phyloP scores from a whole-genome alignment of 768 basidiomycete species.

The Rhizopogon rudus region DNA sequence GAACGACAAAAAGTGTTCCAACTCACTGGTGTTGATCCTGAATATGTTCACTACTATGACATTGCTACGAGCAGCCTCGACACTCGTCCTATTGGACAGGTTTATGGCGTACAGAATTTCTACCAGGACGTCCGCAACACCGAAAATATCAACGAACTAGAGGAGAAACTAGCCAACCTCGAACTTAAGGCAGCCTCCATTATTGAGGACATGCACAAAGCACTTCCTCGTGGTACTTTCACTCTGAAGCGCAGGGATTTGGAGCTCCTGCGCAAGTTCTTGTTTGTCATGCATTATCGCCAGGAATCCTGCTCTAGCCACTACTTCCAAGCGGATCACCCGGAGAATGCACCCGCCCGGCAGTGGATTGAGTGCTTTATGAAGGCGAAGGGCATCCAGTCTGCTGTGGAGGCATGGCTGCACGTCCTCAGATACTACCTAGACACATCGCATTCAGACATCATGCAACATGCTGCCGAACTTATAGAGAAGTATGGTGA shows the following conservation, averaged over 20 bases:
- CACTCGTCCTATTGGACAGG: conserved; percentile 5
- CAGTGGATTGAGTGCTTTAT: conserved; percentile 22
- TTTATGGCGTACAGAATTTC: conserved; percentile 15
- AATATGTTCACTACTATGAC: conserved; percentile 7
- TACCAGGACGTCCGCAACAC: conserved; percentile 20
- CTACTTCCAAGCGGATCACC: conserved; percentile 25
- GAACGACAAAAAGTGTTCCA: conserved; percentile 5
- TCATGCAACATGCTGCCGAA: conserved; percentile 2
- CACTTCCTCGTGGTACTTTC: conserved; percentile 2
- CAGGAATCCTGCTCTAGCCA: conserved; percentile 11
- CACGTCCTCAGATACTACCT: conserved; percentile 28
- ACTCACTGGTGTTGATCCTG: conserved; percentile 5
- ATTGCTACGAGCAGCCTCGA: conserved; percentile 6
- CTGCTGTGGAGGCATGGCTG: conserved; percentile 25
- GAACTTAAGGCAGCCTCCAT: conserved; percentile 22
- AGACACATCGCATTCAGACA: conserved; percentile 21
- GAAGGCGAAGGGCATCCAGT: conserved; percentile 12
- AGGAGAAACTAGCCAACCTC: conserved; percentile 22
- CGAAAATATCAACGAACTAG: conserved; percentile 22
- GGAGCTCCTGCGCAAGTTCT: conserved; percentile 29
- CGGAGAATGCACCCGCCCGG: conserved; percentile 13
- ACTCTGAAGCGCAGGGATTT: conserved; percentile 24
- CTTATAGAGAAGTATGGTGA: background rate
- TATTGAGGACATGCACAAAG: conserved; percentile 13
- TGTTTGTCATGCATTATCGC: conserved; percentile 33